Evolutionary conservation across 495 filamentous ascomycete genomes (phyloP).

Genomic region (Neurospora tetrasperma): DNA sequence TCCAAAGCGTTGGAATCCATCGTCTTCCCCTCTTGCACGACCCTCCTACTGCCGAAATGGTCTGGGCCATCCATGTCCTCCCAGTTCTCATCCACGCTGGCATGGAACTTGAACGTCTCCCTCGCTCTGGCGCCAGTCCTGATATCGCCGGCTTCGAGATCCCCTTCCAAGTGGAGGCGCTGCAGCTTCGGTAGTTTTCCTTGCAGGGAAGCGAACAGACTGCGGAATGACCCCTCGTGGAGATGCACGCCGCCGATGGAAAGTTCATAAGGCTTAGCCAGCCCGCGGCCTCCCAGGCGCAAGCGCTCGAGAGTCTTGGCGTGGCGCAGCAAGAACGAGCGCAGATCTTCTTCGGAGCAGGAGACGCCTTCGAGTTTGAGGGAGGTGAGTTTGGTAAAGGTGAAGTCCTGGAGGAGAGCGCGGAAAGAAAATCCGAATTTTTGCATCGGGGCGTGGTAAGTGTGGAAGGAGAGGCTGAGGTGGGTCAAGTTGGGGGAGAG

Average conservation of each 20-base stretch:
- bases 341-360: slow-evolving; percentile 36
- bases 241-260: slow-evolving; percentile 36
- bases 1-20: slow-evolving; percentile 34
- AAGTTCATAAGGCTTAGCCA: slow-evolving; percentile 28
- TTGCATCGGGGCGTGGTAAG: slow-evolving; percentile 27
- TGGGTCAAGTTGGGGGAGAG: slow-evolving; percentile 26
- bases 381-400: slow-evolving; percentile 29
- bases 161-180: slow-evolving; percentile 36
- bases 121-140: slow-evolving; percentile 28
- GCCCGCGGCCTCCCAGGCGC: slow-evolving; percentile 35
- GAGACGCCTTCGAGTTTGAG: slow-evolving; percentile 34
- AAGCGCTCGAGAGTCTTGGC: slow-evolving; percentile 29
- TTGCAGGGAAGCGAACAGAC: slow-evolving; percentile 30
- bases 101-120: slow-evolving; percentile 35
- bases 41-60: slow-evolving; percentile 1
- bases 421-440: slow-evolving; percentile 33
- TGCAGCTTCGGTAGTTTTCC: slow-evolving; percentile 25
- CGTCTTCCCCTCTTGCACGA: slow-evolving; percentile 20
- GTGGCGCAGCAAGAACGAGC: slow-evolving; percentile 32
- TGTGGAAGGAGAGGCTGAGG: slow-evolving; percentile 35
- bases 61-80: slow-evolving; percentile 14
- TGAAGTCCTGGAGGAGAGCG: slow-evolving; percentile 29
- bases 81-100: slow-evolving; percentile 35
- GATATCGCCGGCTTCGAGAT: slow-evolving; percentile 32
- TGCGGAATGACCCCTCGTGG: slow-evolving; percentile 33